These are phyloP conservation scores for Pichia eremophila DNA, from an alignment of 805 yeast species.

Conservation along the genomic window DNA sequence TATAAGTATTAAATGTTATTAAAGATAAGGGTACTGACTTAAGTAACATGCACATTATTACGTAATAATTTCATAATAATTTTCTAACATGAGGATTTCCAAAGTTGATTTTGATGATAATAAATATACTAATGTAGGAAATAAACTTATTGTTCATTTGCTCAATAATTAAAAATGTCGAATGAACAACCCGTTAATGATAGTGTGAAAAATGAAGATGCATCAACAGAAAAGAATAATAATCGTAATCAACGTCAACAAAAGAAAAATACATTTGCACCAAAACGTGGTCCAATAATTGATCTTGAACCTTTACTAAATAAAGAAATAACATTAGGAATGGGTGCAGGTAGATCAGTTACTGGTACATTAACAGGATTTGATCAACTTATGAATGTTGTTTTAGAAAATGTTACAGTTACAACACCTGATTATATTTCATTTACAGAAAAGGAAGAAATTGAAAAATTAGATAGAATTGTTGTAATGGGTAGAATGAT, in stretches of 20 bases:
- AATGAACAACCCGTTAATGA: too few relatives aligned
- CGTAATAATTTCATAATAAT: too few relatives aligned
- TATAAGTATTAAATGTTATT: too few relatives aligned
- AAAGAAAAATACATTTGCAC: slow-evolving; percentile 36
- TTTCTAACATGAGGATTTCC: too few relatives aligned
- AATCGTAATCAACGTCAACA: slow-evolving; percentile 3
- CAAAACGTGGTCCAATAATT: slow-evolving; percentile 83
- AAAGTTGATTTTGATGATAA: too few relatives aligned
- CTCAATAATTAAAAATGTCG: too few relatives aligned
- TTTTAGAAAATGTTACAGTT: slow-evolving; percentile 64
- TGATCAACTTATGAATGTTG: slow-evolving; percentile 74
- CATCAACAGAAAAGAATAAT: not conserved
- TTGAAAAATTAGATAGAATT: slow-evolving; percentile 42
- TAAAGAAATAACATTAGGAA: slow-evolving; percentile 61
- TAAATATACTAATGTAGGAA: too few relatives aligned
- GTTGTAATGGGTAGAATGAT: slow-evolving; percentile 82
- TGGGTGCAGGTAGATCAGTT: slow-evolving; percentile 76
- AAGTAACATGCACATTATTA: too few relatives aligned
- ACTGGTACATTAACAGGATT: slow-evolving; percentile 75
- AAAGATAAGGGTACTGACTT: too few relatives aligned
- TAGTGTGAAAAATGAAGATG: not conserved
- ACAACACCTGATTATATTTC: slow-evolving; percentile 36
- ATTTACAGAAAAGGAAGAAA: slow-evolving; percentile 30
- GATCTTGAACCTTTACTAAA: slow-evolving; percentile 73
- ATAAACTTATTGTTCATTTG: too few relatives aligned